Conservation (phyloP, 352 stramenopile species). For the Phytophthora brassicae region DNA sequence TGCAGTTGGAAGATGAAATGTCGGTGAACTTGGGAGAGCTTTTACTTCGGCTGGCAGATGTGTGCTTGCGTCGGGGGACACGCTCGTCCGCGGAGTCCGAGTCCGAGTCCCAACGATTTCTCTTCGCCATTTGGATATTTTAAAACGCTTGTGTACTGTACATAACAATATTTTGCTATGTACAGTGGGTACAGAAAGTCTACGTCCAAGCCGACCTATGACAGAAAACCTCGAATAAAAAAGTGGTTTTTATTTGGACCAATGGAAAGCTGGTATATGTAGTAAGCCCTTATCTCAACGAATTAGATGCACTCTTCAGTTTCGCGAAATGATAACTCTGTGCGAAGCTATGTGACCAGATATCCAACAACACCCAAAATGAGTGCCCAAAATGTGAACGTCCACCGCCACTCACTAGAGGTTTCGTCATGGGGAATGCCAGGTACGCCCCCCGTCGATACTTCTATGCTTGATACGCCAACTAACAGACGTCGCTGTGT, state of each 20-base stretch:
- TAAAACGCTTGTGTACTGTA: background rate
- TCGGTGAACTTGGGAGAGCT: background rate
- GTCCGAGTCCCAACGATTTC: conserved; percentile 74
- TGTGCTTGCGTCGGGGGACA: conserved; percentile 18
- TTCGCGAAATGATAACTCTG: background rate
- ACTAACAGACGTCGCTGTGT: background rate
- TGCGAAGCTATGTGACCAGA: background rate
- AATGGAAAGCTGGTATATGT: background rate
- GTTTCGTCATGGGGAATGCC: background rate
- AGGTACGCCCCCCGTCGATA: background rate
- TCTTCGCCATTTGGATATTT: conserved; percentile 42
- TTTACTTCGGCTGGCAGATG: background rate
- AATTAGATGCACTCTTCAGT: background rate
- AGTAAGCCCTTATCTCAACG: background rate
- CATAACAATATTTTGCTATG: background rate
- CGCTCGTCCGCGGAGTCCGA: conserved; percentile 49
- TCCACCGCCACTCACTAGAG: too few relatives aligned
- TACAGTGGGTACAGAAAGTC: too few relatives aligned
- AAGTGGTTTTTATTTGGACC: too few relatives aligned
- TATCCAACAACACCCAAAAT: too few relatives aligned
- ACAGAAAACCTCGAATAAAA: too few relatives aligned
- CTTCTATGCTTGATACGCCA: background rate
- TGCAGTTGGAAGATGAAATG: conserved; percentile 4
- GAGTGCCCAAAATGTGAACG: background rate
- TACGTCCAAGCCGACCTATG: too few relatives aligned